These are phyloP conservation scores for Populus tremula DNA, from an alignment of 345 rosid species.

Conservation along the genomic window DNA sequence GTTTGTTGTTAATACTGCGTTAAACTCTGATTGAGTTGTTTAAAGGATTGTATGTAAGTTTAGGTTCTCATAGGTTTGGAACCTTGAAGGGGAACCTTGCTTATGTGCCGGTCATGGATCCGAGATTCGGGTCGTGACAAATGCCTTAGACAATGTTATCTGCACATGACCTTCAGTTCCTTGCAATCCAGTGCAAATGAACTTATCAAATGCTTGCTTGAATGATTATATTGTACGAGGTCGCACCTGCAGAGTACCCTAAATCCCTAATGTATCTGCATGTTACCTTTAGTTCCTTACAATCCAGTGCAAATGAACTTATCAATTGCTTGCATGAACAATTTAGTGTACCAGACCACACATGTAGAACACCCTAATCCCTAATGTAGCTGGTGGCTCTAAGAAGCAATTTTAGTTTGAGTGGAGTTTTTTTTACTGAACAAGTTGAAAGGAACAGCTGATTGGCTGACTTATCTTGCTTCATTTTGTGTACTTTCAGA, in stretches of 20 bases:
- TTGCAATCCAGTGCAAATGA: neutral
- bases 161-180: neutral
- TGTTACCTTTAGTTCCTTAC: neutral
- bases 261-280: neutral
- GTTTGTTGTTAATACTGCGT: too few species aligned
- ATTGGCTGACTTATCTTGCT: neutral
- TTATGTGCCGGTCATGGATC: too few species aligned
- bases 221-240: neutral
- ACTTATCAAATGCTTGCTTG: neutral
- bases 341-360: neutral
- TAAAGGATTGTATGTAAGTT: too few species aligned
- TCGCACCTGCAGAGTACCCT: neutral
- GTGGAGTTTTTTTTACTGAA: neutral
- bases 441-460: neutral
- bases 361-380: neutral
- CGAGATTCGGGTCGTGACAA: too few species aligned
- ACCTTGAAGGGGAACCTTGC: too few species aligned
- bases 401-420: neutral
- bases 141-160: neutral
- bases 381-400: neutral
- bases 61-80: too few species aligned
- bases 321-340: neutral
- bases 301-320: neutral
- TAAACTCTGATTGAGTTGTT: too few species aligned
- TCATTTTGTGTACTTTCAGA: conserved; percentile 41